A percentile compares a stretch with the other conserved stretches of the same genome.
Evolutionary conservation across 345 rosid genomes (phyloP).

Genomic region (Tarenaya hassleriana): DNA sequence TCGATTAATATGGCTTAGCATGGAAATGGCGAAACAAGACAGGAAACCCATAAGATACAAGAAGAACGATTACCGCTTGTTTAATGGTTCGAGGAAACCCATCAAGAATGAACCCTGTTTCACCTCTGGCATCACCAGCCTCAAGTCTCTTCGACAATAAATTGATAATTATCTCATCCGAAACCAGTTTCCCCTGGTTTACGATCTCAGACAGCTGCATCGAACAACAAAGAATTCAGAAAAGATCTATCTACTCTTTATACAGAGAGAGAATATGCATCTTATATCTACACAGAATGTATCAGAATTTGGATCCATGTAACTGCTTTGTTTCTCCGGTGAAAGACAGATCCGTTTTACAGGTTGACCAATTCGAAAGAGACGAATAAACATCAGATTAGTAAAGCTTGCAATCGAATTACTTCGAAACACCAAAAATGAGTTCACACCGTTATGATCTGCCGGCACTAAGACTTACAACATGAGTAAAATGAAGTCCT

Average conservation of each 20-base stretch:
- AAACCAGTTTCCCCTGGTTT: slow-evolving; percentile 77
- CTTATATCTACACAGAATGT: too few species aligned
- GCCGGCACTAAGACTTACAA: too few species aligned
- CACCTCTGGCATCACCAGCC: slow-evolving; percentile 78
- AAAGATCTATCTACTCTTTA: slow-evolving; percentile 1
- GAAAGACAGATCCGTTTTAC: neutral
- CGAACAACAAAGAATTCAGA: slow-evolving; percentile 14
- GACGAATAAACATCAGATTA: too few species aligned
- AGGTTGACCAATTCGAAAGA: neutral
- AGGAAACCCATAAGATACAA: neutral
- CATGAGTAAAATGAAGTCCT: neutral
- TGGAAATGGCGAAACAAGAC: neutral
- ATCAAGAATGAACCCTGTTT: slow-evolving; percentile 87
- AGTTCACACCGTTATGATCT: slow-evolving; percentile 20
- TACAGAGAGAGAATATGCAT: too few species aligned
- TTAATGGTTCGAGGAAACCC: slow-evolving; percentile 91
- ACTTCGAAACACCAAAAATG: neutral
- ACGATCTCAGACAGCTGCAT: slow-evolving; percentile 74
- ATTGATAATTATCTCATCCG: slow-evolving; percentile 68
- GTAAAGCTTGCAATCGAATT: neutral
- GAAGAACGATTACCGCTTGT: slow-evolving; percentile 65
- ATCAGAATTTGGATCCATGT: too few species aligned
- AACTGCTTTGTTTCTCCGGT: neutral
- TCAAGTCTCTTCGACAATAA: slow-evolving; percentile 73
- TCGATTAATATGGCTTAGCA: neutral